Conservation (phyloP, 768 basidiomycete genomes). For the Boletus tylopilopsis region DNA sequence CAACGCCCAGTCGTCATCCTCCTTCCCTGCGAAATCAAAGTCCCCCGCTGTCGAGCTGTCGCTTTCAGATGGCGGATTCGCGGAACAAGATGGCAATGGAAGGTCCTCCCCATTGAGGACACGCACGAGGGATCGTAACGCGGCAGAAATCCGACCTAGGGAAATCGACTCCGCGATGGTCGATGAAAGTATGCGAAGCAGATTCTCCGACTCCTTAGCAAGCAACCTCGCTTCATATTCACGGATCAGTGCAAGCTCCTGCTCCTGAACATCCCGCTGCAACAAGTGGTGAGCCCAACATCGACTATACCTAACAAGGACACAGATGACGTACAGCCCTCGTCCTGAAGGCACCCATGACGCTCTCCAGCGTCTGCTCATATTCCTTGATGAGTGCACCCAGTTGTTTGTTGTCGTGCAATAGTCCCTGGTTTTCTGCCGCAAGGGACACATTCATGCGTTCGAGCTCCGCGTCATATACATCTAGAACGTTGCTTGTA, state of each 20-base stretch:
- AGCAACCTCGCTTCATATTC: slow-evolving; percentile 90
- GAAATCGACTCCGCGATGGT: slow-evolving; percentile 65
- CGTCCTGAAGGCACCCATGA: slow-evolving; percentile 89
- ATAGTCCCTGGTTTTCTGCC: slow-evolving; percentile 78
- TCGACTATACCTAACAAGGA: background rate
- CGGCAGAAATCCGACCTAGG: slow-evolving; percentile 63
- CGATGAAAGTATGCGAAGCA: slow-evolving; percentile 53
- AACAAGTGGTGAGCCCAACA: background rate
- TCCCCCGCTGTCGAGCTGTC: background rate
- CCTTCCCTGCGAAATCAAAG: slow-evolving; percentile 30
- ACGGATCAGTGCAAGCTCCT: slow-evolving; percentile 82
- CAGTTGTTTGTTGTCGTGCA: slow-evolving; percentile 96
- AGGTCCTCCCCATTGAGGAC: slow-evolving; percentile 63
- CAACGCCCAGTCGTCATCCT: slow-evolving; percentile 71
- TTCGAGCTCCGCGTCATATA: slow-evolving; percentile 86
- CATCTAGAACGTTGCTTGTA: slow-evolving; percentile 51
- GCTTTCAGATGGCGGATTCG: slow-evolving; percentile 3
- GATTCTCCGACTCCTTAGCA: slow-evolving; percentile 64
- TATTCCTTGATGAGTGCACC: slow-evolving; percentile 91
- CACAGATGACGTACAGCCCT: slow-evolving; percentile 68
- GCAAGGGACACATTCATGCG: slow-evolving; percentile 78
- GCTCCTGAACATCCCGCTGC: slow-evolving; percentile 90
- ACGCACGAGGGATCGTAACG: slow-evolving; percentile 68
- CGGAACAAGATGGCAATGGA: slow-evolving; percentile 4
- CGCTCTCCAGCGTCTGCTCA: slow-evolving; percentile 90